phyloP scores from a whole-genome alignment of 495 filamentous ascomycete species.

The Talaromyces trachyspermus region DNA sequence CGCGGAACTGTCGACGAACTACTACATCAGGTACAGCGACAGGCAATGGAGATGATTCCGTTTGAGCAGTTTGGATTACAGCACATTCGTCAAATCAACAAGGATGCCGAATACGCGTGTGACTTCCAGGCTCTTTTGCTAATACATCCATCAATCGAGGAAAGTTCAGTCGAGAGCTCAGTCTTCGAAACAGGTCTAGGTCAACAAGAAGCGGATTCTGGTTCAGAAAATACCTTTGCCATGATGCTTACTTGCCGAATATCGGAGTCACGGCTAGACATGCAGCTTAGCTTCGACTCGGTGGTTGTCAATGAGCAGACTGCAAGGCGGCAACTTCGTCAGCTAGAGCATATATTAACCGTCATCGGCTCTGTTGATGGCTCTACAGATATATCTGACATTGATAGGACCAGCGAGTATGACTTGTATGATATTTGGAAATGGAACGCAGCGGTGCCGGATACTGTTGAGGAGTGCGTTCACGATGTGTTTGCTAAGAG shows the following conservation, averaged over 20 bases:
- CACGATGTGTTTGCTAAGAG: constrained; percentile 17
- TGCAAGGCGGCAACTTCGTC: too few species aligned
- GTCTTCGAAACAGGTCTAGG: too few species aligned
- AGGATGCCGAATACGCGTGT: constrained; percentile 45
- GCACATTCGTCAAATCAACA: constrained; percentile 45
- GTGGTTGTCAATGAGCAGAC: too few species aligned
- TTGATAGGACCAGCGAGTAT: constrained; percentile 12
- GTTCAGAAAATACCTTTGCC: too few species aligned
- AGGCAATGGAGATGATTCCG: constrained; percentile 28
- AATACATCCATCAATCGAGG: constrained; percentile 11
- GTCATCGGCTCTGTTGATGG: not conserved
- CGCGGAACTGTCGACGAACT: constrained; percentile 21
- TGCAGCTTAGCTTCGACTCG: too few species aligned
- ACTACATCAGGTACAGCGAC: constrained; percentile 31
- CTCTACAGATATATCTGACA: not conserved
- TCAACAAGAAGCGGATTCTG: not conserved
- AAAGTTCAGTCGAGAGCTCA: not conserved
- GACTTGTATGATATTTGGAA: constrained; percentile 13
- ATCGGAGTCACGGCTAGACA: too few species aligned
- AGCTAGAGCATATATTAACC: constrained; percentile 7
- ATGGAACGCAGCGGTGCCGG: constrained; percentile 12
- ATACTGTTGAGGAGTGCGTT: constrained; percentile 18
- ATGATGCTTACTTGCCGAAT: too few species aligned
- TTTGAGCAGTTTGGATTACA: constrained; percentile 42
- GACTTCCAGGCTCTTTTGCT: constrained; percentile 50